phyloP scores from a whole-genome alignment of 352 stramenopile species.

The Globisporangium acanthophoron region DNA sequence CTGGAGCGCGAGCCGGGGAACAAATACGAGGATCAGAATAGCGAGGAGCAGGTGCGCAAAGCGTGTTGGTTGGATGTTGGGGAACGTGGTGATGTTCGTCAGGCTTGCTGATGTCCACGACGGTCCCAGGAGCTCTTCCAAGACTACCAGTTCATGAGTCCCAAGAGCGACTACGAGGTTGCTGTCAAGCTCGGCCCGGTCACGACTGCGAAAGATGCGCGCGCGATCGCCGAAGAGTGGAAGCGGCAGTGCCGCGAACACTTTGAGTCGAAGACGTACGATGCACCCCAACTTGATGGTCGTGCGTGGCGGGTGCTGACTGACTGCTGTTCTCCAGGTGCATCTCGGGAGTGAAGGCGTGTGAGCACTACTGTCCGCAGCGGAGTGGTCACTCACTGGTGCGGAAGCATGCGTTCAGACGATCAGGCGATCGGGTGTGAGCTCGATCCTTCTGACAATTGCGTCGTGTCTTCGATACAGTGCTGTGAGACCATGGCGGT shows the following conservation, averaged over 20 bases:
- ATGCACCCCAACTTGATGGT: neutral
- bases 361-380: conserved; percentile 66
- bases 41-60: conserved; percentile 47
- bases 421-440: neutral
- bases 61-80: neutral
- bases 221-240: conserved; percentile 57
- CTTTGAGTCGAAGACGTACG: conserved; percentile 50
- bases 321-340: conserved; percentile 25
- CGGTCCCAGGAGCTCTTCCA: conserved; percentile 67
- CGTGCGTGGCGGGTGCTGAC: neutral
- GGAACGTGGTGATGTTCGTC: neutral
- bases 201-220: conserved; percentile 30
- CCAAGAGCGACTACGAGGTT: conserved; percentile 70
- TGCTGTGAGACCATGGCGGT: conserved; percentile 60
- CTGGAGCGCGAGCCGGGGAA: conserved; percentile 75
- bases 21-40: conserved; percentile 79
- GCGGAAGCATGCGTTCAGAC: conserved; percentile 9
- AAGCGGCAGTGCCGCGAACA: conserved; percentile 35
- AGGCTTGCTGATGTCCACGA: too few relatives aligned
- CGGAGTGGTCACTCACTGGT: conserved; percentile 57
- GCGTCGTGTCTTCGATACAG: conserved; percentile 15
- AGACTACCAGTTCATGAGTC: conserved; percentile 81
- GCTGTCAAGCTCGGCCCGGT: conserved; percentile 70
- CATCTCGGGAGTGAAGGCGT: conserved; percentile 35
- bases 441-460: too few relatives aligned